Evolutionary conservation across 768 basidiomycete species (phyloP), one percentile per base, ranked within the genome.

Genomic region (Mycena venus): DNA sequence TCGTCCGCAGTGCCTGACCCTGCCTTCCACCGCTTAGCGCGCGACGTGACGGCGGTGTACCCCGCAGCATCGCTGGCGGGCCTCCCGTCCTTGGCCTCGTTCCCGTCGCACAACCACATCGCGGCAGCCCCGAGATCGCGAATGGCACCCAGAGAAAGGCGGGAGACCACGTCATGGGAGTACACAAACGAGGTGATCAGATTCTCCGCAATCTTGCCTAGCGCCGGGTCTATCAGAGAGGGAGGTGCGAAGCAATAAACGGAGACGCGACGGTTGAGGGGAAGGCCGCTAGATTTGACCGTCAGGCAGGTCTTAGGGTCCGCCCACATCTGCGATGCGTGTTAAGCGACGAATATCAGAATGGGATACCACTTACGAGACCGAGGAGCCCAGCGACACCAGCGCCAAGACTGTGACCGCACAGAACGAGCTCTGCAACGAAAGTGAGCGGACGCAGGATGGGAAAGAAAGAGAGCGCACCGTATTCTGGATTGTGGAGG

Each of bases 401-500:
- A 27, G 95, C 94, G 21, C 95, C 95, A 3, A 96, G 88, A 81
- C 93, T 94, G 79, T 96, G 95, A 32, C 95, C 95, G 76, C 93
- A 94, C 47, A 96, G 83, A 15, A 95, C 90, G 29, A 96, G 85
- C 70, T 94, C 92, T 93, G 76, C 10, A 51, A 23, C 59, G n/a
- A 63, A 10, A 25, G 59, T 32, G 32, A 2, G 23, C 38, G 25
- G 11, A 10, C 12, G 8, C 55, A 36, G 49, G 21, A 49, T 25
- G 72, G 29, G n/a, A 31, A 56, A 62, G 23, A 75, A 75, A 34
- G 21, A 15, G 36, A 11, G 85, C 91, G 71, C 72, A 94, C 94
- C 93, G 80, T 94, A 96, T 60, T 89, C 91, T 11, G 89, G 89
- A 82, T 96, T 95, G 72, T 86, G 85, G 78, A 85, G 83, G 74